phyloP scores from a whole-genome alignment of 2,329 filamentous ascomycete species.

The Fusarium sp. region DNA sequence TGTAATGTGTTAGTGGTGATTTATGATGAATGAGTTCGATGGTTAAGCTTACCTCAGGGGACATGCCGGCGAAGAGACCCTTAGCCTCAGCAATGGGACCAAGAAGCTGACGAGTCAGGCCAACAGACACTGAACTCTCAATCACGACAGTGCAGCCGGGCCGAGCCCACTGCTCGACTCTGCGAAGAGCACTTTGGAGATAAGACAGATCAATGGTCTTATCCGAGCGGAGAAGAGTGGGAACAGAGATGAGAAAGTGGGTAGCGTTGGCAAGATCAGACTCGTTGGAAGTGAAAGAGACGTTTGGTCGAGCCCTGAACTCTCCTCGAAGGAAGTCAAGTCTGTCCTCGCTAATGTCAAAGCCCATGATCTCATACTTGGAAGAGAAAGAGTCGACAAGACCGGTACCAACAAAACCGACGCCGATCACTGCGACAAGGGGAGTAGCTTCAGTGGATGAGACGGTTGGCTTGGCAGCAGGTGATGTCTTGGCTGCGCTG shows the following conservation, averaged over 20 bases:
- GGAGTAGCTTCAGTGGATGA: constrained; percentile 37
- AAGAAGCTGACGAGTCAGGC: constrained; percentile 65
- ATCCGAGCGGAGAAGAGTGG: constrained; percentile 61
- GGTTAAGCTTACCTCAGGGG: constrained; percentile 52
- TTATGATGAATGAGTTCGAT: rapidly evolving
- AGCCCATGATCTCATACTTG: constrained; percentile 58
- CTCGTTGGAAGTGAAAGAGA: constrained; percentile 53
- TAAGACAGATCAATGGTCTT: constrained; percentile 62
- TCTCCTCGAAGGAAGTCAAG: constrained; percentile 51
- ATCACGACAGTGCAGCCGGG: constrained; percentile 62
- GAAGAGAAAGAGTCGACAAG: constrained; percentile 59
- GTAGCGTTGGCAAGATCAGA: constrained; percentile 57
- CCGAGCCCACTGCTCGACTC: constrained; percentile 56
- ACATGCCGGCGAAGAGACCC: constrained; percentile 63
- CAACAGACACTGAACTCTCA: constrained; percentile 65
- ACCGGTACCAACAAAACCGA: constrained; percentile 65
- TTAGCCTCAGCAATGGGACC: constrained; percentile 57
- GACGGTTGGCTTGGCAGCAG: background rate
- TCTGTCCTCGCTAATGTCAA: constrained; percentile 58
- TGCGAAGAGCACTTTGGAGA: constrained; percentile 57
- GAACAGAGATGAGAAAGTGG: constrained; percentile 66
- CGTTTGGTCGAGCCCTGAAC: constrained; percentile 36
- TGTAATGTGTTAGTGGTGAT: constrained; percentile 36
- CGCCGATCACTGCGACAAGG: constrained; percentile 63
- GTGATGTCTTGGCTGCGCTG: background rate